phyloP scores from a whole-genome alignment of 768 basidiomycete genomes.

The Mycena rebaudengoi region DNA sequence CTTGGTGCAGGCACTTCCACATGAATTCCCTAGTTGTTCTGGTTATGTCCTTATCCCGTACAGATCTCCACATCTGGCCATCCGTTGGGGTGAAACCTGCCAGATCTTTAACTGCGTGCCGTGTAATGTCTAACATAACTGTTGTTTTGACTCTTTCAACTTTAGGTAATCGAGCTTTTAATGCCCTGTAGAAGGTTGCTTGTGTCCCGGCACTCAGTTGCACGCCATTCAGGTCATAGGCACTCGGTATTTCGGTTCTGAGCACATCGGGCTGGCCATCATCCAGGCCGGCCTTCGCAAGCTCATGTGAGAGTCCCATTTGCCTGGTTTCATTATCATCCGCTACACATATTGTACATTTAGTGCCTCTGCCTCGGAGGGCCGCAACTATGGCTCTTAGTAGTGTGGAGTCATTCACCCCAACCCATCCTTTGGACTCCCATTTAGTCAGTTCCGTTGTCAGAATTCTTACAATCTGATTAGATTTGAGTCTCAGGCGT shows the following conservation, averaged over 20 bases:
- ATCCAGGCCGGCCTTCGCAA: background rate
- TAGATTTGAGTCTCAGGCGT: background rate
- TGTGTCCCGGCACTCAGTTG: background rate
- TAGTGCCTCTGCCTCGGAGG: background rate
- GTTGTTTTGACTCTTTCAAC: background rate
- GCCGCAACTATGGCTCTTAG: background rate
- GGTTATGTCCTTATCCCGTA: background rate
- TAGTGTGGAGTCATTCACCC: background rate
- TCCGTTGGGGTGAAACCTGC: background rate
- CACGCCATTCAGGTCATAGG: background rate
- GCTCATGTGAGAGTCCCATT: background rate
- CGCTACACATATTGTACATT: background rate
- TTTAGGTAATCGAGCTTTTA: background rate
- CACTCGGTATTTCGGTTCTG: background rate
- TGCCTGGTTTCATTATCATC: no score
- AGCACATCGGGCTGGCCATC: background rate
- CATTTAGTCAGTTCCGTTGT: background rate
- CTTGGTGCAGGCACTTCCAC: slow-evolving; percentile 8
- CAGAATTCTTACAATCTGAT: background rate
- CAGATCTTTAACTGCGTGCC: background rate
- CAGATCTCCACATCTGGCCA: background rate
- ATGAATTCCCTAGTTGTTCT: background rate
- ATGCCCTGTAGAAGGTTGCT: background rate
- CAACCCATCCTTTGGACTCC: background rate
- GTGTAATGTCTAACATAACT: background rate